Evolutionary conservation across 2,329 filamentous ascomycete genomes (phyloP).

Genomic region (Sporothrix protearum): DNA sequence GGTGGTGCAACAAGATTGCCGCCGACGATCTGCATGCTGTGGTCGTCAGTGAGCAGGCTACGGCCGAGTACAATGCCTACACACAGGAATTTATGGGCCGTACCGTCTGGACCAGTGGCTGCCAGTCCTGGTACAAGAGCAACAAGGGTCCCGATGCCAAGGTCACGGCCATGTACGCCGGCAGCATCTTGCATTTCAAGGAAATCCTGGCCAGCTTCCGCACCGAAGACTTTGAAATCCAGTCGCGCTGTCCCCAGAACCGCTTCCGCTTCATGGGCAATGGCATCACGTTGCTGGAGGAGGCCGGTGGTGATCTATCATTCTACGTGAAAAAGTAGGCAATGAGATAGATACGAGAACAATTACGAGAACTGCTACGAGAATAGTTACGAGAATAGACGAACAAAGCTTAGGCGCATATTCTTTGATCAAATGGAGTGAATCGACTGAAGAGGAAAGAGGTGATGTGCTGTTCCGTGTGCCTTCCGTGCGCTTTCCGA

Average conservation of each 20-base stretch:
- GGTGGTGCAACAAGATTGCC: conserved; percentile 28
- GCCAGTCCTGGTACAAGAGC: conserved; percentile 33
- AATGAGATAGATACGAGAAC: not conserved
- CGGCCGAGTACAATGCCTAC: conserved; percentile 27
- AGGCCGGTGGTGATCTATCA: not conserved
- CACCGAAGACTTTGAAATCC: conserved; percentile 36
- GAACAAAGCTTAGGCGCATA: no score
- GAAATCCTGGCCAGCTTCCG: conserved; percentile 32
- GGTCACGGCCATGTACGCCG: conserved; percentile 29
- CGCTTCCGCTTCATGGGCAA: conserved; percentile 23
- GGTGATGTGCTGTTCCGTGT: not conserved
- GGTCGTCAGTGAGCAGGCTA: not conserved
- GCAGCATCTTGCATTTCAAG: conserved; percentile 30
- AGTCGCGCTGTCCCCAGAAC: conserved; percentile 21
- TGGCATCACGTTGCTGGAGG: conserved; percentile 9
- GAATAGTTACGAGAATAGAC: no score
- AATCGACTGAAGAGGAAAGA: not conserved
- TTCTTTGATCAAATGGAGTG: no score
- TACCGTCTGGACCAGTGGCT: conserved; percentile 34
- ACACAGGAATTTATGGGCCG: conserved; percentile 33
- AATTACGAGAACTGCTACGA: no score
- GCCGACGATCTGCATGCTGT: conserved; percentile 33
- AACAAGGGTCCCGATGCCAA: conserved; percentile 29
- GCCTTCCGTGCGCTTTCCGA: not conserved
- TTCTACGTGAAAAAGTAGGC: conserved; percentile 12